Percentiles rank a stretch among this genome's conserved stretches.
Conservation (phyloP, 2,329 filamentous ascomycete species). For the Akanthomyces uredinophilus region DNA sequence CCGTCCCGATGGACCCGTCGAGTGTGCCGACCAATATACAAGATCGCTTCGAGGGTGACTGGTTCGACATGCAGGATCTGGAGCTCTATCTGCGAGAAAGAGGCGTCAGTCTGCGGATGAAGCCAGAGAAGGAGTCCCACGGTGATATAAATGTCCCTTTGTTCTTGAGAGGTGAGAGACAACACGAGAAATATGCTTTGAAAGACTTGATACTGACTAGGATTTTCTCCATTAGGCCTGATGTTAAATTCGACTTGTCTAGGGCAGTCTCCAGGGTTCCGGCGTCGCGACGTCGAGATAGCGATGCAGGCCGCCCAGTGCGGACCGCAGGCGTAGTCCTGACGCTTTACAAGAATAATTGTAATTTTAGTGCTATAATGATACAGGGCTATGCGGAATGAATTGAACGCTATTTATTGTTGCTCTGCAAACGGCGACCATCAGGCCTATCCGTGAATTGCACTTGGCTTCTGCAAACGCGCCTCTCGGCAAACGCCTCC, state of each 20-base stretch:
- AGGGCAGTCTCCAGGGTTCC: constrained; percentile 16
- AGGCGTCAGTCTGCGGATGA: constrained; percentile 7
- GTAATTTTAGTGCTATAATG: constrained; percentile 5
- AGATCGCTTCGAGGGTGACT: constrained; percentile 16
- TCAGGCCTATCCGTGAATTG: background rate
- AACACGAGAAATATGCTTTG: background rate
- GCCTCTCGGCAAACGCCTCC: too few species aligned
- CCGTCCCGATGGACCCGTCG: constrained; percentile 12
- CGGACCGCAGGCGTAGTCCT: background rate
- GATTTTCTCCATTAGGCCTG: background rate
- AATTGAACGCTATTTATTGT: background rate
- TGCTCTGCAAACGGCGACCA: too few species aligned
- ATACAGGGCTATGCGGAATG: background rate
- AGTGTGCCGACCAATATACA: constrained; percentile 15
- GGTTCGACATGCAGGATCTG: constrained; percentile 20
- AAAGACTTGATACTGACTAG: background rate
- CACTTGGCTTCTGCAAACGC: background rate
- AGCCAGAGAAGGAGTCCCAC: background rate
- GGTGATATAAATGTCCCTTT: constrained; percentile 7
- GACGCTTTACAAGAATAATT: background rate
- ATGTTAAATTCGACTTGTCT: constrained; percentile 15
- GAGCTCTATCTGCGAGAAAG: constrained; percentile 16
- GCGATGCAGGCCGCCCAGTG: constrained; percentile 8
- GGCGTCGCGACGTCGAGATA: constrained; percentile 16
- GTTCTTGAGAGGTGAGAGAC: constrained; percentile 3